Percentiles rank a stretch among this genome's conserved stretches.
These are phyloP conservation scores for Entomortierella chlamydospora DNA, from an alignment of 192 early-diverging fungal species.

Conservation along the genomic window DNA sequence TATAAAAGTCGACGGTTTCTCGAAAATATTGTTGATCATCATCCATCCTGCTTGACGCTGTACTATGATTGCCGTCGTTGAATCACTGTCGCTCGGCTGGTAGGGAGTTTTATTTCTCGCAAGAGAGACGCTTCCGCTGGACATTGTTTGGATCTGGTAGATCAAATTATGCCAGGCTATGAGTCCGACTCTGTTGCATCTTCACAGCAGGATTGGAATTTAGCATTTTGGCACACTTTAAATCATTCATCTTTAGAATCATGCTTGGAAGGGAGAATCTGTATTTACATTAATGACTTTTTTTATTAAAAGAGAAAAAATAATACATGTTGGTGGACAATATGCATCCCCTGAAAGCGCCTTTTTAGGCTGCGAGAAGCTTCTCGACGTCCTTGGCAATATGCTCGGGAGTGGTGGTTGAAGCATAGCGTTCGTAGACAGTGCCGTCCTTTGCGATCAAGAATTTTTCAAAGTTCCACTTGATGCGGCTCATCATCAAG, in stretches of 20 bases:
- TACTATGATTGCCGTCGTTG: slow-evolving; percentile 45
- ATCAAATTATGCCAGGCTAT: slow-evolving; percentile 50
- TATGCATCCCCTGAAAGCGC: not conserved
- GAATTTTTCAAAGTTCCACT: slow-evolving; percentile 93
- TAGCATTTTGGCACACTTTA: slow-evolving; percentile 30
- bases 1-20: not conserved
- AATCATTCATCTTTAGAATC: no score
- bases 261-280: no score
- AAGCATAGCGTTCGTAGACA: slow-evolving; percentile 74
- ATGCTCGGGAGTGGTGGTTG: slow-evolving; percentile 67
- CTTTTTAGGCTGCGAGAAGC: slow-evolving; percentile 50
- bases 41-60: slow-evolving; percentile 53
- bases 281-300: no score
- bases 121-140: slow-evolving; percentile 25
- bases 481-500: slow-evolving; percentile 69
- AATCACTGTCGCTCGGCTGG: slow-evolving; percentile 57
- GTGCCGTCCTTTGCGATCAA: slow-evolving; percentile 74
- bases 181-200: slow-evolving; percentile 54
- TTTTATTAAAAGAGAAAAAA: no score
- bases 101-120: slow-evolving; percentile 12
- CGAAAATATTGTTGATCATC: not conserved
- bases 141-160: slow-evolving; percentile 47
- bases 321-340: no score
- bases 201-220: slow-evolving; percentile 52
- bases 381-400: slow-evolving; percentile 71